Conservation (phyloP, 106 monocot genomes). For the Apostasia shenzhenica region DNA sequence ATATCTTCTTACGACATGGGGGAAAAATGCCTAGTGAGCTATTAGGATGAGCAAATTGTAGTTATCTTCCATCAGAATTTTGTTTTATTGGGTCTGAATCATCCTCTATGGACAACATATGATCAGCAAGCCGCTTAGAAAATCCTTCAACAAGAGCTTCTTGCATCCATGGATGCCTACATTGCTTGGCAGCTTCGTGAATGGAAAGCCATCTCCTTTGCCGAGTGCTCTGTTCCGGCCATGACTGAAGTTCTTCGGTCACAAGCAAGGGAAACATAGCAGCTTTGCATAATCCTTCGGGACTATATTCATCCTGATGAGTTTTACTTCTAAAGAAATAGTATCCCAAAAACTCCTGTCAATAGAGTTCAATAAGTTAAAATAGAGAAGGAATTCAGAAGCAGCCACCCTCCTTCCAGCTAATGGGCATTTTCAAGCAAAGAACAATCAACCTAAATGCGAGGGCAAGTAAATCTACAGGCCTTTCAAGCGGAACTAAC, state of each 20-base stretch:
- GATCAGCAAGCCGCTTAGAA: background rate
- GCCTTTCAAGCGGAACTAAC: no score
- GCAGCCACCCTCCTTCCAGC: background rate
- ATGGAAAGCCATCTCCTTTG: conserved; percentile 49
- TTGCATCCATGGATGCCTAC: conserved; percentile 54
- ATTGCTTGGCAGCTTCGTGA: conserved; percentile 34
- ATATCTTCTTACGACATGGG: no score
- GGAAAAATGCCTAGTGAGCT: no score
- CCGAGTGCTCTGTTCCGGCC: conserved; percentile 76
- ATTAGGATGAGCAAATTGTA: background rate
- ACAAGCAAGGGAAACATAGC: conserved; percentile 70
- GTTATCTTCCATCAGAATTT: background rate
- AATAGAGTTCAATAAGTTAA: background rate
- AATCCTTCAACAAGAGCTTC: conserved; percentile 27
- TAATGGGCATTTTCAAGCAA: background rate
- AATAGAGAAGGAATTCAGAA: background rate
- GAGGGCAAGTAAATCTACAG: no score
- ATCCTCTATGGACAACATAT: background rate
- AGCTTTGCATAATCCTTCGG: conserved; percentile 71
- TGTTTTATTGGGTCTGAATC: background rate
- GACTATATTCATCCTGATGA: conserved; percentile 72
- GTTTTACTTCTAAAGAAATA: conserved; percentile 83
- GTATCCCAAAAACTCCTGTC: conserved; percentile 54
- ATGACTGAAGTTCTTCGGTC: conserved; percentile 50
- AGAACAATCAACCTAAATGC: background rate